These are phyloP conservation scores for Ceratocystis albifundus DNA, from an alignment of 2,329 filamentous ascomycete genomes.

Conservation along the genomic window DNA sequence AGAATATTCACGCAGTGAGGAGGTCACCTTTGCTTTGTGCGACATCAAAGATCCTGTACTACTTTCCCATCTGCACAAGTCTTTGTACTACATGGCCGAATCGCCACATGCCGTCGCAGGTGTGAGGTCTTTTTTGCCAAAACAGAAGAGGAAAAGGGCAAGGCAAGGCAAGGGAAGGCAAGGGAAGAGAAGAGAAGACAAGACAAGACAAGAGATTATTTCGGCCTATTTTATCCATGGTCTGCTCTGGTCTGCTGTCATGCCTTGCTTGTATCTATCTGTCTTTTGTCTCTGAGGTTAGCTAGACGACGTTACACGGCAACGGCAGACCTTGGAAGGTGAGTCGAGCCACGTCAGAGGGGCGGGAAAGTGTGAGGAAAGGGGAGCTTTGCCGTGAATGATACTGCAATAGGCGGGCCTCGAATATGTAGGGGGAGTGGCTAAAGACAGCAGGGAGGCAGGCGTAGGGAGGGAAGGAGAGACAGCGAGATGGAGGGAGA, in stretches of 20 bases:
- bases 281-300: neutral
- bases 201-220: too few relatives aligned
- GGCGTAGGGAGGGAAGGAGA: neutral
- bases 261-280: constrained; percentile 1
- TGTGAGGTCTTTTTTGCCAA: neutral
- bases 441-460: too few relatives aligned
- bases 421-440: neutral
- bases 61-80: constrained; percentile 4
- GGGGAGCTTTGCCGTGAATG: neutral
- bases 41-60: constrained; percentile 2
- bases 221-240: too few relatives aligned
- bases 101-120: neutral
- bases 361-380: neutral
- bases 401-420: constrained; percentile 7
- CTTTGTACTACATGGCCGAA: constrained; percentile 3
- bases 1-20: neutral
- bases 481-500: neutral
- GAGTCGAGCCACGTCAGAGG: constrained; percentile 11
- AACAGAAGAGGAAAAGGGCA: neutral
- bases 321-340: neutral
- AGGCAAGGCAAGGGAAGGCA: too few relatives aligned
- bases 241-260: neutral
- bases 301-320: neutral
- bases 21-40: neutral
- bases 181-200: too few relatives aligned